Base-by-base conservation (phyloP, 176 grass and related monocot species). In the Miscanthus lutarioriparius region DNA sequence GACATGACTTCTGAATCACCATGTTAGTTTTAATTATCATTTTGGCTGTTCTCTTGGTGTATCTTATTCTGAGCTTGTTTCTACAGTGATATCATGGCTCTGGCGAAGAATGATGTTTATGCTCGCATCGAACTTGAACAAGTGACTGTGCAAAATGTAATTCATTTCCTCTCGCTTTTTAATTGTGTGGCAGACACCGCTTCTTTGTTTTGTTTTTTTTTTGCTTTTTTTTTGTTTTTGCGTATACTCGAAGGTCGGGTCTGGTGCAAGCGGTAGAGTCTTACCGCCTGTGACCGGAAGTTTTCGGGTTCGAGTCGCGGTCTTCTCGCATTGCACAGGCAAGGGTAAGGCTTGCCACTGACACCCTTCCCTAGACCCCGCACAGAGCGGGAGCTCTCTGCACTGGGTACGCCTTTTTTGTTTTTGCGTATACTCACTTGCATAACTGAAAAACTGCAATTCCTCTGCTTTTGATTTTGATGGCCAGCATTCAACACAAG, bases 31-130 rank as follows among this genome's bases (percentile, higher is more conserved):
- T 62, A 78, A 39, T 71, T 84, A 19, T 22, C 33, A 56, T 83
- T 64, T 78, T 75, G 11, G 9, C 22, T 74, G 12, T 75, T 74
- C 30, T 28, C 62, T 69, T 81, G 59, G n/a, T 75, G 25, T 32
- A 70, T 47, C 23, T 76, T 68, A 75, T 74, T 67, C 49, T 15
- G 10, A 61, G 17, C 48, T 16, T 48, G 64, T 84, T 14, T 80
- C 70, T 69, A 7, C 91, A 93, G 91, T 81, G 88, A 91, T 85
- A 93, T 93, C 76, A 93, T 93, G 91, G 88, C 88, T 86, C 47
- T 93, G 76, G 85, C 86, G 10, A 86, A 91, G 82, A 87, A 90
- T 69, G 83, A 93, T 14, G 41, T 93, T 51, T 93, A 93, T 49
- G 62, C 88, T 76, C 44, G 63, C 39, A 93, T 93, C 58, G 86